Evolutionary conservation across 2,329 filamentous ascomycete genomes (phyloP).

Genomic region (Beauveria varroae): DNA sequence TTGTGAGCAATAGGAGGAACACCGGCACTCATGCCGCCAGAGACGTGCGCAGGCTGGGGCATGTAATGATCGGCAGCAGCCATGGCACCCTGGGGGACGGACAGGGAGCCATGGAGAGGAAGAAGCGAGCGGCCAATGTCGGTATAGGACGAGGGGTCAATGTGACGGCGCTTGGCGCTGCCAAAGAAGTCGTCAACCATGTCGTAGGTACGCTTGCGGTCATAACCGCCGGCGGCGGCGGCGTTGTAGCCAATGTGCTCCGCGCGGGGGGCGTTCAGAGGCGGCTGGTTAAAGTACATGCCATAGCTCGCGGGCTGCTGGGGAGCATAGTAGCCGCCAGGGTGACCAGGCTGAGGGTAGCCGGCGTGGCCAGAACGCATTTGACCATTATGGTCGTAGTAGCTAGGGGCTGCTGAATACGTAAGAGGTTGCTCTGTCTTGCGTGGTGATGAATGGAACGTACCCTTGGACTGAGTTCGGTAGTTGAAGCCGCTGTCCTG

Average conservation of each 20-base stretch:
- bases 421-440: background rate
- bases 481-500: constrained; percentile 50
- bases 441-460: constrained; percentile 21
- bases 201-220: constrained; percentile 78
- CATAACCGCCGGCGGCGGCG: constrained; percentile 46
- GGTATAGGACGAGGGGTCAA: constrained; percentile 83
- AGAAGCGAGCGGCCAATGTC: constrained; percentile 86
- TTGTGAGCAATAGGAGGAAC: constrained; percentile 52
- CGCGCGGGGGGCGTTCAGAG: constrained; percentile 43
- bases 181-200: constrained; percentile 91
- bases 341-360: constrained; percentile 48
- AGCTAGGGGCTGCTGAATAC: constrained; percentile 34
- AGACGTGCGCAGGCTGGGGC: constrained; percentile 27
- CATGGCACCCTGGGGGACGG: constrained; percentile 47
- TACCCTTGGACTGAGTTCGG: constrained; percentile 43
- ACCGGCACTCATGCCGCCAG: constrained; percentile 47
- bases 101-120: constrained; percentile 67
- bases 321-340: constrained; percentile 49
- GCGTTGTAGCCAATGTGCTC: constrained; percentile 59
- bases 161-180: constrained; percentile 81
- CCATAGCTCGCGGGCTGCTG: constrained; percentile 54
- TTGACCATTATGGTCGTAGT: constrained; percentile 59
- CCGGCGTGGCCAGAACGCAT: constrained; percentile 49
- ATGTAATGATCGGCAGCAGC: constrained; percentile 47
- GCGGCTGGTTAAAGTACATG: constrained; percentile 69